Base-by-base conservation (phyloP, 2,329 filamentous ascomycete genomes). In the Catunica adiposa region DNA sequence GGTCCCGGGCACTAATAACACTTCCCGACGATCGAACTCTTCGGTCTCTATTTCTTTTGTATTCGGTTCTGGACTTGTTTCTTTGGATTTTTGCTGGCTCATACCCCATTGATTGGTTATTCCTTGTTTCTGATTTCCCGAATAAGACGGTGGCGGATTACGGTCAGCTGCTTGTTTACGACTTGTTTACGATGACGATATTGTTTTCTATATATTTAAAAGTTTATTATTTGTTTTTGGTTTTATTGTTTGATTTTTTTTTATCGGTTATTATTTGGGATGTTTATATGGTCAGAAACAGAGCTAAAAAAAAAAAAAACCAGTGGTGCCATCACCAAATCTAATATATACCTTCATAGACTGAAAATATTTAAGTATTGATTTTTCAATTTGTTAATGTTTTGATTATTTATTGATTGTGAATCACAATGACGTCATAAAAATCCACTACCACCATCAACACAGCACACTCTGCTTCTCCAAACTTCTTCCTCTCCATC, bases 1-100 rank as follows among this genome's bases (percentile, higher is more conserved):
- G 11, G 11, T 47, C 20, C 14, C 25, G 11, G 20, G 44, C 14
- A 20, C 44, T 47, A 14, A 17, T n/a, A n/a, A n/a, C n/a, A 47
- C 44, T 11, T 20, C 44, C 44, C n/a, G n/a, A n/a, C n/a, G n/a
- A n/a, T n/a, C n/a, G n/a, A 11, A 44, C 6, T 44, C 40, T n/a
- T 44, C 40, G 20, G 20, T 44, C 40, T 44, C 15, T 22, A 6
- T 47, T 25, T 51, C 7, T n/a, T 51, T 51, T 38, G 38, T 26
- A 9, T 40, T 53, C 40, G 20, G 15, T 53, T 53, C 37, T 25
- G 38, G 51, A 9, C 23, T 53, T 53, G 20, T 37, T 53, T 53
- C 37, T 25, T 40, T 53, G 29, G 8, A 37, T 40, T 53, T 53
- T 34, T 34, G 29, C 34, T 53, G 31, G 29, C 34, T 40, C 37